Percentiles rank a stretch among this genome's conserved stretches.
phyloP scores from a whole-genome alignment of 495 filamentous ascomycete genomes.

The Hapsidospora chrysogenum region DNA sequence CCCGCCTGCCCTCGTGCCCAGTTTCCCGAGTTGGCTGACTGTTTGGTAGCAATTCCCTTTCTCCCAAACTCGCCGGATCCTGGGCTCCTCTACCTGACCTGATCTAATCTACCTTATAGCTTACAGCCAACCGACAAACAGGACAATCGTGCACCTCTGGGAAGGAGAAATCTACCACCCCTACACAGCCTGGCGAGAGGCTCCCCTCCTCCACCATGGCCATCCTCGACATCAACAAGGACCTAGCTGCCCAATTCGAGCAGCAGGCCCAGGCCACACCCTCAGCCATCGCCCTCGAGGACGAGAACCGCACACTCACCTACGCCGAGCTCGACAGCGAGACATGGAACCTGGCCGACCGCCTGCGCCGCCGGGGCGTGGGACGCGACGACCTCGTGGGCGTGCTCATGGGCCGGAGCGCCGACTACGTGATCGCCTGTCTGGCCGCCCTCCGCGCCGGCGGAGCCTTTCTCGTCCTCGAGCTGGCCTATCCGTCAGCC shows the following conservation, averaged over 20 bases:
- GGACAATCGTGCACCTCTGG: no score
- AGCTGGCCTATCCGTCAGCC: conserved; percentile 49
- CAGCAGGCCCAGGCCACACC: conserved; percentile 41
- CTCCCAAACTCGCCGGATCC: no score
- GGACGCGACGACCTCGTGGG: conserved; percentile 45
- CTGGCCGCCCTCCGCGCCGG: conserved; percentile 48
- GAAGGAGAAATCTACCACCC: no score
- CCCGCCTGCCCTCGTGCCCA: background rate
- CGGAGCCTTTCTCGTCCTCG: conserved; percentile 53
- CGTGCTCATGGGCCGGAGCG: conserved; percentile 46
- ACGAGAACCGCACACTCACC: conserved; percentile 35
- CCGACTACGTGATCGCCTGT: conserved; percentile 54
- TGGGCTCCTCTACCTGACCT: no score
- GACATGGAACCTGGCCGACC: conserved; percentile 33
- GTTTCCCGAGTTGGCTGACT: background rate
- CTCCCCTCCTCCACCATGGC: no score
- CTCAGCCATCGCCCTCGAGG: conserved; percentile 42
- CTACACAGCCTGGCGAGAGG: no score
- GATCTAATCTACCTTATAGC: no score
- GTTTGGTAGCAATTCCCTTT: no score
- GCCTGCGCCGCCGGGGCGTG: conserved; percentile 37
- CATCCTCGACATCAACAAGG: conserved; percentile 43
- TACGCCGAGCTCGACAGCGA: conserved; percentile 44
- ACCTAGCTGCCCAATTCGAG: conserved; percentile 42
- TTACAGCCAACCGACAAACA: no score